Base-by-base conservation (phyloP, 116 monocot species). In the Papilionanthe hybrid region DNA sequence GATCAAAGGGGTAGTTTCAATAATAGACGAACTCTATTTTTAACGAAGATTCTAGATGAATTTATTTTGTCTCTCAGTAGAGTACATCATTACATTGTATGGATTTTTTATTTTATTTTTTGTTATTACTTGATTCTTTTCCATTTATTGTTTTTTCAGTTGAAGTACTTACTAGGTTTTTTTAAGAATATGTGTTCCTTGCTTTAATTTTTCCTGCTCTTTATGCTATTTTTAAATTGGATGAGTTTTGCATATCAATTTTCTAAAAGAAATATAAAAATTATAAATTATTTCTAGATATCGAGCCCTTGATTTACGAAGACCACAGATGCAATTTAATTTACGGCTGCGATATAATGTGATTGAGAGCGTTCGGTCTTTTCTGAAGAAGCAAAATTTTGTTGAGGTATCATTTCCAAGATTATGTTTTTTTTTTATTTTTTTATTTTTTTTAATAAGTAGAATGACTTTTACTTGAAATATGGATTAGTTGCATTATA, bases 261-360 rank as follows among this genome's bases (percentile, higher is more conserved):
- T 78, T 12, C 78, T 60, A 72, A 77, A 87, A 56, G 69, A 42
- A 17, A 72, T 9, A 9, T 55, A 78, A 41, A 43, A 72, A 72
- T 76, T 83, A 18, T 3, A 79, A 76, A 69, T 56, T 80, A 42
- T 55, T 87, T 60, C 49, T 86, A 92, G 89, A 82, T 98, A 90
- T 55, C 91, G 97, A 15, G 87, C 87, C 66, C 90, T 98, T 77
- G 97, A 98, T 85, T 82, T 98, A 78, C 87, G 97, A 47, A 88
- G 94, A 13, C 84, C 75, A 80, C 94, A 92, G 78, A 98, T 94
- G 94, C 97, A 98, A 56, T 86, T 87, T 76, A 94, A 98, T 76
- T 25, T 98, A 57, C 80, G 92, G 72, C 75, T 98, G 77, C 91
- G 97, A n/a, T 94, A 94, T 85, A 91, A 63, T 67, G 88, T 92